phyloP scores from a whole-genome alignment of 768 basidiomycete genomes.

The Cystobasidiopsis lactophilus region DNA sequence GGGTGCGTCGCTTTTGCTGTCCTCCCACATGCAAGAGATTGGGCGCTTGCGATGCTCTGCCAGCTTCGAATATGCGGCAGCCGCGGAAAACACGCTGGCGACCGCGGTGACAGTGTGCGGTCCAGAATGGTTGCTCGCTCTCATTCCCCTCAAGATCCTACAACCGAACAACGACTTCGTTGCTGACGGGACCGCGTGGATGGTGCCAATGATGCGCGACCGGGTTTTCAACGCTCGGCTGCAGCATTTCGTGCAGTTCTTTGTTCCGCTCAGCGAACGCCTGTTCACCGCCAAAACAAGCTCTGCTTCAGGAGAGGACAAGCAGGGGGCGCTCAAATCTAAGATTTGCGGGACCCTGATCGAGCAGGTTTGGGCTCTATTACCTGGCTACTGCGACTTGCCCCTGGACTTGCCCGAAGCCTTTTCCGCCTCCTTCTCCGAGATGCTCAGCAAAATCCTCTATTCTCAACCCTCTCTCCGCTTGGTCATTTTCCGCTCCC shows the following conservation, averaged over 20 bases:
- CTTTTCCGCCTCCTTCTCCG: slow-evolving; percentile 52
- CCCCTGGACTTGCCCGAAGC: slow-evolving; percentile 53
- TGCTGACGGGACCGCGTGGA: slow-evolving; percentile 65
- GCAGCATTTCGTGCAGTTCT: slow-evolving; percentile 65
- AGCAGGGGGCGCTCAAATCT: slow-evolving; percentile 36
- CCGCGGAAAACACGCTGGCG: slow-evolving; percentile 53
- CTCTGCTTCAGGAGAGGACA: slow-evolving; percentile 22
- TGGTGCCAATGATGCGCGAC: slow-evolving; percentile 64
- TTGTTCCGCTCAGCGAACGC: slow-evolving; percentile 78
- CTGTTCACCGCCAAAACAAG: slow-evolving; percentile 79
- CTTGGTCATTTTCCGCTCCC: slow-evolving; percentile 52
- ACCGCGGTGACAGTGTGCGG: slow-evolving; percentile 68
- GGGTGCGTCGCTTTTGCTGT: slow-evolving; percentile 21
- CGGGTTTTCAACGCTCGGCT: slow-evolving; percentile 51
- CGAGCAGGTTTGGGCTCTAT: slow-evolving; percentile 76
- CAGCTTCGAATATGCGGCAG: slow-evolving; percentile 75
- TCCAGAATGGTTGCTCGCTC: slow-evolving; percentile 48
- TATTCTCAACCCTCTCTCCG: slow-evolving; percentile 73
- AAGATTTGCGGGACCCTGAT: slow-evolving; percentile 91
- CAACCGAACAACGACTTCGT: slow-evolving; percentile 40
- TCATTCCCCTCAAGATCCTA: slow-evolving; percentile 68
- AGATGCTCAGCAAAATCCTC: slow-evolving; percentile 77
- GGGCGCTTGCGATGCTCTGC: slow-evolving; percentile 54
- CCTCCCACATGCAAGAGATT: slow-evolving; percentile 47
- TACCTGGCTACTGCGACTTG: slow-evolving; percentile 72